These are phyloP conservation scores for Claviceps spartinae DNA, from an alignment of 2,329 filamentous ascomycete genomes.

Conservation along the genomic window DNA sequence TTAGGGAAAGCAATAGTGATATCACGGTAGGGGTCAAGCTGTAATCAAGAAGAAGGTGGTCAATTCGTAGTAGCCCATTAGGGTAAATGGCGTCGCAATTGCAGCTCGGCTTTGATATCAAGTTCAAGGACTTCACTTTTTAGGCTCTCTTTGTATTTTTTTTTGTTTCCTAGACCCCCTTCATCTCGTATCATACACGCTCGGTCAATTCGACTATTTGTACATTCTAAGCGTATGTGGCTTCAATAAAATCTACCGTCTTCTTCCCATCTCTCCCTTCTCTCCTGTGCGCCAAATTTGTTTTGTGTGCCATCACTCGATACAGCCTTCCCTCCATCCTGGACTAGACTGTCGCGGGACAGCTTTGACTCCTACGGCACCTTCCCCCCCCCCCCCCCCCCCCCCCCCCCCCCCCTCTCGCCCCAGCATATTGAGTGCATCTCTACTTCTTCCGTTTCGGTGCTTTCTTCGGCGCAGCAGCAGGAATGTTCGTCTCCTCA, in stretches of 20 bases:
- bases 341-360: neutral
- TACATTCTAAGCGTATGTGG: slow-evolving; percentile 17
- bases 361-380: neutral
- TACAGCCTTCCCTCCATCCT: neutral
- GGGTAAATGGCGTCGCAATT: slow-evolving; percentile 2
- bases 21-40: neutral
- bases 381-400: neutral
- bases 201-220: slow-evolving; percentile 18
- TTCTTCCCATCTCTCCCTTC: neutral
- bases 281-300: neutral
- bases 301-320: neutral
- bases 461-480: slow-evolving; percentile 25
- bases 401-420: neutral
- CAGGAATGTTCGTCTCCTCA: slow-evolving; percentile 16
- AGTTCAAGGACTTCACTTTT: slow-evolving; percentile 7
- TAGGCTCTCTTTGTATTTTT: slow-evolving; percentile 9
- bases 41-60: neutral
- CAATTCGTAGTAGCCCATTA: slow-evolving; percentile 3
- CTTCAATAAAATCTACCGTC: neutral
- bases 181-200: slow-evolving; percentile 22
- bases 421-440: neutral
- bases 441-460: slow-evolving; percentile 33
- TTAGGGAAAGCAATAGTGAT: slow-evolving; percentile 19
- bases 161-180: slow-evolving; percentile 1
- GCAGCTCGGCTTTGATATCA: slow-evolving; percentile 3